A percentile compares a stretch with the other conserved stretches of the same genome.
Evolutionary conservation across 495 filamentous ascomycete genomes (phyloP).

Genomic region (Immersiella caudata): DNA sequence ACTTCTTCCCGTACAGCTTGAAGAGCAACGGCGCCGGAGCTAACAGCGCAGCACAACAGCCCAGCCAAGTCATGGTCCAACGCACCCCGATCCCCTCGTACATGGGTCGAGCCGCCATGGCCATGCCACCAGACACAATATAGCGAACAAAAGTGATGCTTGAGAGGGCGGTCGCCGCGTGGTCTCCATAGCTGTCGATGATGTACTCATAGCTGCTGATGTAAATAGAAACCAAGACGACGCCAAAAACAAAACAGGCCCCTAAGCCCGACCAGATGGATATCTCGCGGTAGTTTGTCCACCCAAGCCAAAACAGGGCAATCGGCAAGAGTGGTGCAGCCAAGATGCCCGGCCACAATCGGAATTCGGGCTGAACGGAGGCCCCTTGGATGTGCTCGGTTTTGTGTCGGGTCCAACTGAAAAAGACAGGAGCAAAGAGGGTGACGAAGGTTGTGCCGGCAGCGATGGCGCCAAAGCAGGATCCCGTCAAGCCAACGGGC

Average conservation of each 20-base stretch:
- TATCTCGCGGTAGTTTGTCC: conserved; percentile 55
- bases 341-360: conserved; percentile 62
- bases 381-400: conserved; percentile 40
- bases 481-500: conserved; percentile 56
- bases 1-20: conserved; percentile 29
- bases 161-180: conserved; percentile 49
- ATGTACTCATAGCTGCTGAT: conserved; percentile 59
- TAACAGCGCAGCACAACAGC: conserved; percentile 28
- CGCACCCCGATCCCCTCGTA: conserved; percentile 41
- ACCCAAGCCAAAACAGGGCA: conserved; percentile 65
- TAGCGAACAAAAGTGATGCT: conserved; percentile 57
- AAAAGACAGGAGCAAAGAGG: conserved; percentile 56
- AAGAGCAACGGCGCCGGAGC: conserved; percentile 34
- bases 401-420: conserved; percentile 56
- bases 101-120: conserved; percentile 41
- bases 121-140: conserved; percentile 53
- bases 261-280: conserved; percentile 41
- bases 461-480: conserved; percentile 62
- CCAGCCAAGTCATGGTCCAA: conserved; percentile 42
- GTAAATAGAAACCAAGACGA: conserved; percentile 42
- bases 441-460: conserved; percentile 55
- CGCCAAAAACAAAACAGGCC: conserved; percentile 40
- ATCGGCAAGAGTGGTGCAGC: conserved; percentile 60
- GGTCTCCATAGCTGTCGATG: conserved; percentile 56
- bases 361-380: conserved; percentile 53